Conservation (phyloP, 148 eudicot genomes). For the Chenopodium suecicum region DNA sequence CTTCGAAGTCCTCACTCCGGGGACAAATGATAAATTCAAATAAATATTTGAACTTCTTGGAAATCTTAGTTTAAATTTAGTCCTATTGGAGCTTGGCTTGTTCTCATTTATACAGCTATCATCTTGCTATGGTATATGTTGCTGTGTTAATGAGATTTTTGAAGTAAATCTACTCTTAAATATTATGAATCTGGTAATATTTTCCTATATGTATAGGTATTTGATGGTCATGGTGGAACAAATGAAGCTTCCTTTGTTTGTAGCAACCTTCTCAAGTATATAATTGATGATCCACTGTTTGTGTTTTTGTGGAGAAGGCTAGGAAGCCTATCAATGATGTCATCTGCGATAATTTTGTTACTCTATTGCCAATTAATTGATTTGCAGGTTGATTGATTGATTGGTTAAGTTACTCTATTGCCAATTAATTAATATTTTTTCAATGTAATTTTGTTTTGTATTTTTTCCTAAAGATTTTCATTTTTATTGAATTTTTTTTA, state of each 20-base stretch:
- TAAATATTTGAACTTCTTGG: not conserved
- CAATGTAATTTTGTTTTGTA: too few relatives aligned
- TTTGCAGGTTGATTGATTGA: too few relatives aligned
- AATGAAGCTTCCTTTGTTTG: conserved; percentile 75
- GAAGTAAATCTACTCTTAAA: not conserved
- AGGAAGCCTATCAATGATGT: too few relatives aligned
- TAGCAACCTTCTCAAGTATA: conserved; percentile 65
- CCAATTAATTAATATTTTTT: too few relatives aligned
- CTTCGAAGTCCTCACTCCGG: not conserved
- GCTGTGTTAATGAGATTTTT: not conserved
- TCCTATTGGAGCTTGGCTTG: not conserved
- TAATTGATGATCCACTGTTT: conserved; percentile 61
- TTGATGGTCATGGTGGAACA: conserved; percentile 91
- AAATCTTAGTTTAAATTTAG: not conserved
- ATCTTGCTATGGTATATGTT: not conserved
- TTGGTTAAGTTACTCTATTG: too few relatives aligned
- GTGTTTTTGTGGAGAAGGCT: too few relatives aligned
- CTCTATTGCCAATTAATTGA: too few relatives aligned
- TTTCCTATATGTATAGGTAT: conserved; percentile 49
- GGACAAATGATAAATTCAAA: not conserved
- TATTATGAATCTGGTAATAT: not conserved
- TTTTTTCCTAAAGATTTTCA: too few relatives aligned
- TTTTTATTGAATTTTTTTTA: too few relatives aligned
- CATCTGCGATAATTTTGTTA: too few relatives aligned
- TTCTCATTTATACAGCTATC: not conserved